Evolutionary conservation across 2,329 filamentous ascomycete species (phyloP), one percentile per base, ranked within the genome.

Genomic region (Emmonsiellopsis sp.): DNA sequence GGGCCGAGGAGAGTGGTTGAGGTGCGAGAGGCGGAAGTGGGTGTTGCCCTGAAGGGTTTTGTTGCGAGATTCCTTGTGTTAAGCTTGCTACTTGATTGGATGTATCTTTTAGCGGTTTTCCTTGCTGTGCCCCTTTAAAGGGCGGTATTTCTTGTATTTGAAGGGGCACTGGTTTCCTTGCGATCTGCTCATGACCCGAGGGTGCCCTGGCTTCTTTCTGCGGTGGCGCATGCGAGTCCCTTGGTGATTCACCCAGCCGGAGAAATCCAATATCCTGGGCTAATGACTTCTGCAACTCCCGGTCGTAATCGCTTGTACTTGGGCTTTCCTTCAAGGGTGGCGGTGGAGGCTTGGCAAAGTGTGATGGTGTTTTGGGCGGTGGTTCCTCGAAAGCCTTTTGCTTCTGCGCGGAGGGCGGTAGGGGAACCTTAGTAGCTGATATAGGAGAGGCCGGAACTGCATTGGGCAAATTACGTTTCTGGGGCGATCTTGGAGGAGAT

Each of bases 361-460:
- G 73, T 7, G 72, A 64, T 5, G 75, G 73, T 13, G 78, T 76
- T 60, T 75, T 72, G 42, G 79, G 71, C 11, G 58, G 52, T 40
- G 54, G 48, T 48, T 71, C 67, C 20, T 81, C 79, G 7, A 78
- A 79, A 54, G 78, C 73, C 7, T 70, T 69, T 11, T 64, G 63
- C 63, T 82, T 82, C 35, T 75, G 71, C 3, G 82, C 80, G 1
- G 82, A 84, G 13, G 75, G 71, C 16, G 83, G 82, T 30, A 86
- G 72, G 13, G 84, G 77, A 9, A 82, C 73, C 61, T 81, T 85
- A 2, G 78, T 70, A 7, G 84, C 82, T 3, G 83, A 83, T 30
- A 54, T 32, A 43, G 56, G 57, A 2, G 57, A 56, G 20, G 40
- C 41, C 13, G 69, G 62, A 9, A 71, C 60, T 26, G 62, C 57